These are phyloP conservation scores for Cercospora sojina DNA, from an alignment of 2,329 filamentous ascomycete genomes.

Conservation along the genomic window DNA sequence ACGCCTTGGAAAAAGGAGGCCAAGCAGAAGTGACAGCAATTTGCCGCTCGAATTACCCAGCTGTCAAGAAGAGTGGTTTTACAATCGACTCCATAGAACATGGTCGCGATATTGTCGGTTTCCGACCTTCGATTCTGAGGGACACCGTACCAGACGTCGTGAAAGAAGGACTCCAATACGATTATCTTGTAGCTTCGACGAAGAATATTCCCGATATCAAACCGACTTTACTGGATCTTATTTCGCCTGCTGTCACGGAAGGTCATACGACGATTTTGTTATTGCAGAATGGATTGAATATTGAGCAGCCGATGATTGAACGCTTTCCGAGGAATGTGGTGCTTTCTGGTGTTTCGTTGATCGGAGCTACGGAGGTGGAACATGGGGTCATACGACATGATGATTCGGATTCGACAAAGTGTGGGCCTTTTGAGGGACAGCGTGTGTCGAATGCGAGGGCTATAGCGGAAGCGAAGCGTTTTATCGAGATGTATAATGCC, in stretches of 20 bases:
- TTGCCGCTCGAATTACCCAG: constrained; percentile 56
- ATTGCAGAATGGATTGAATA: constrained; percentile 64
- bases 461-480: constrained; percentile 41
- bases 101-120: constrained; percentile 43
- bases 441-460: constrained; percentile 34
- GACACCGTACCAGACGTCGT: constrained; percentile 51
- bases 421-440: constrained; percentile 52
- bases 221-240: constrained; percentile 51
- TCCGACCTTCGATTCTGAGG: constrained; percentile 41
- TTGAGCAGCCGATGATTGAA: constrained; percentile 55
- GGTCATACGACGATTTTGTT: constrained; percentile 56
- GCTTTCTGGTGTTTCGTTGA: constrained; percentile 55
- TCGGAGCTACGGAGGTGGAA: constrained; percentile 51
- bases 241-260: constrained; percentile 53
- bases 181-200: constrained; percentile 58
- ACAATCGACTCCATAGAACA: constrained; percentile 57
- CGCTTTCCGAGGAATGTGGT: constrained; percentile 54
- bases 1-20: constrained; percentile 54
- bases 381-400: constrained; percentile 55
- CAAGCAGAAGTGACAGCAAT: constrained; percentile 56
- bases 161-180: constrained; percentile 42
- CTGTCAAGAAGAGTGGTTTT: constrained; percentile 52
- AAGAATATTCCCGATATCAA: constrained; percentile 59
- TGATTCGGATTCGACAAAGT: constrained; percentile 51
- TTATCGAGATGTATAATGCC: constrained; percentile 51